Conservation (phyloP, 305 asterid genomes). For the Caryopteris hybrid region DNA sequence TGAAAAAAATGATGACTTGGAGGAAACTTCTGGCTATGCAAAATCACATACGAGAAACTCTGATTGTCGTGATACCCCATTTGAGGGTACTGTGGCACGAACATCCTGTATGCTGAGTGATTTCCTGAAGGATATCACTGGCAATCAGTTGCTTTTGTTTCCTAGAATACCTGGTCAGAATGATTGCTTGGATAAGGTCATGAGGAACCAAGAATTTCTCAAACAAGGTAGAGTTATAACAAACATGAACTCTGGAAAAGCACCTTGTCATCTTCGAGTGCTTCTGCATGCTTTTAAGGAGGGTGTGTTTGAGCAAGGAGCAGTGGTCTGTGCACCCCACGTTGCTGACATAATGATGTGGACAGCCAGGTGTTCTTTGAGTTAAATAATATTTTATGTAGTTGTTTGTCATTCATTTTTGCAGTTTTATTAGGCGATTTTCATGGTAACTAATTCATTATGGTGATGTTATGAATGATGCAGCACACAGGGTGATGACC, state of each 20-base stretch:
- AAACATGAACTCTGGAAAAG: constrained; percentile 25
- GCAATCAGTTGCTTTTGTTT: constrained; percentile 44
- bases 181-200: constrained; percentile 32
- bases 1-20: constrained; percentile 4
- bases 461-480: constrained; percentile 11
- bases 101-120: constrained; percentile 46
- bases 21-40: constrained; percentile 10
- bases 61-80: constrained; percentile 22
- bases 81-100: constrained; percentile 62
- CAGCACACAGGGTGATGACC: constrained; percentile 45
- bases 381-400: background rate
- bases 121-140: constrained; percentile 26
- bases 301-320: constrained; percentile 80
- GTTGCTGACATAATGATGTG: constrained; percentile 44
- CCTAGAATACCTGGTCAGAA: constrained; percentile 40
- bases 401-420: background rate
- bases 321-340: constrained; percentile 71
- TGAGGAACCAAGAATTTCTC: constrained; percentile 40
- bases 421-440: background rate
- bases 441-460: background rate
- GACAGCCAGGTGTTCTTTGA: constrained; percentile 37
- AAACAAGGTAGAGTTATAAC: constrained; percentile 23
- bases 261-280: constrained; percentile 52
- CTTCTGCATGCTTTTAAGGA: constrained; percentile 53
- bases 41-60: constrained; percentile 16